These are phyloP conservation scores for Pichia sp. DNA, from an alignment of 1,139 yeast species.

Conservation along the genomic window DNA sequence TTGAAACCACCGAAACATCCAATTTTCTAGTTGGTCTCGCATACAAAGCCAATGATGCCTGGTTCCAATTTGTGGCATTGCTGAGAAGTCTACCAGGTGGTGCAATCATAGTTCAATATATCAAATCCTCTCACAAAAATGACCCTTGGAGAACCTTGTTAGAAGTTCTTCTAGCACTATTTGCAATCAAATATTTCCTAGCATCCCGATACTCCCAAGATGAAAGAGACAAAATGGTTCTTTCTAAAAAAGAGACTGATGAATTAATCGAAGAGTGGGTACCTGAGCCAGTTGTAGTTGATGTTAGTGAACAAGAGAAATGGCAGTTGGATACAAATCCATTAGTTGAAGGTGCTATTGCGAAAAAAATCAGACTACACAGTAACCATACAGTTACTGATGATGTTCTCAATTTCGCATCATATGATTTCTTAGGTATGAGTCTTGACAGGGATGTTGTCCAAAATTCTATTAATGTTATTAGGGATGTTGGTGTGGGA, in stretches of 20 bases:
- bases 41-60: conserved; percentile 20
- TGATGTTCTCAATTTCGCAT: conserved; percentile 53
- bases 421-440: conserved; percentile 57
- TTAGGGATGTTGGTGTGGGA: conserved; percentile 82
- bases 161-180: conserved; percentile 70
- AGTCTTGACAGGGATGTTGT: conserved; percentile 41
- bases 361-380: conserved; percentile 25
- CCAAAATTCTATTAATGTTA: conserved; percentile 50
- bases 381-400: conserved; percentile 10
- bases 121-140: conserved; percentile 82
- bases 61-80: conserved; percentile 18
- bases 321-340: conserved; percentile 65
- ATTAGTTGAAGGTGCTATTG: conserved; percentile 48
- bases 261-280: conserved; percentile 86
- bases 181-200: conserved; percentile 79
- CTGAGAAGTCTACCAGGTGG: conserved; percentile 66
- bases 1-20: conserved; percentile 16
- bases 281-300: conserved; percentile 72
- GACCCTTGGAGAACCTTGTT: conserved; percentile 88
- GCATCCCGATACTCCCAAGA: conserved; percentile 76
- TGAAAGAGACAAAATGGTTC: conserved; percentile 60
- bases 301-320: conserved; percentile 43
- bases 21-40: conserved; percentile 24
- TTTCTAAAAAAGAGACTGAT: conserved; percentile 65
- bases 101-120: conserved; percentile 61